Evolutionary conservation across 768 basidiomycete species (phyloP).

Genomic region (Piloderma croceum): DNA sequence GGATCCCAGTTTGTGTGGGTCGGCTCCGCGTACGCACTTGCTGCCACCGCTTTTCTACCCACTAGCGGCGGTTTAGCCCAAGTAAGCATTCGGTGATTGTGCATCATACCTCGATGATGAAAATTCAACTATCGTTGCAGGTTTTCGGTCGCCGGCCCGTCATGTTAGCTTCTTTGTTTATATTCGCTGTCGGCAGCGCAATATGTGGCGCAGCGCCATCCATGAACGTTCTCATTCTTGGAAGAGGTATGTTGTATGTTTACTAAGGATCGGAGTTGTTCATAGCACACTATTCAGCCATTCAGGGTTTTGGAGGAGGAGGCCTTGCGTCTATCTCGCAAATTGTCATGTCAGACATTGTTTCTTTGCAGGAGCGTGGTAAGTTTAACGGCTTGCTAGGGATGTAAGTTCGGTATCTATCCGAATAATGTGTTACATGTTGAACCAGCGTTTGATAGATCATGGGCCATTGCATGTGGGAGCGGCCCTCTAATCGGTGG

Average conservation of each 20-base stretch:
- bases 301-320: constrained; percentile 17
- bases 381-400: constrained; percentile 24
- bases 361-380: constrained; percentile 29
- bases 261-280: neutral
- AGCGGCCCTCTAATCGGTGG: constrained; percentile 33
- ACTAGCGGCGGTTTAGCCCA: constrained; percentile 26
- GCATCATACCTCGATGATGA: too few species aligned
- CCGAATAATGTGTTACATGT: too few species aligned
- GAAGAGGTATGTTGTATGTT: constrained; percentile 14
- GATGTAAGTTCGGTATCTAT: constrained; percentile 13
- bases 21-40: constrained; percentile 30
- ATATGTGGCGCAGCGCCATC: constrained; percentile 27
- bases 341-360: constrained; percentile 30
- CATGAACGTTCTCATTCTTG: constrained; percentile 29
- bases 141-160: constrained; percentile 28
- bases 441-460: neutral
- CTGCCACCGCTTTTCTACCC: constrained; percentile 33
- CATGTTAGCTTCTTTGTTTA: constrained; percentile 16
- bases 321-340: constrained; percentile 1
- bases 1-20: constrained; percentile 34
- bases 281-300: constrained; percentile 7
- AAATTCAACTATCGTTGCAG: constrained; percentile 16
- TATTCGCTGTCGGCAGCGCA: constrained; percentile 27
- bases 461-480: constrained; percentile 29
- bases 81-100: too few species aligned